Conservation (phyloP, 1,284 basidiomycete species). For the Afroboletus lepidellus region DNA sequence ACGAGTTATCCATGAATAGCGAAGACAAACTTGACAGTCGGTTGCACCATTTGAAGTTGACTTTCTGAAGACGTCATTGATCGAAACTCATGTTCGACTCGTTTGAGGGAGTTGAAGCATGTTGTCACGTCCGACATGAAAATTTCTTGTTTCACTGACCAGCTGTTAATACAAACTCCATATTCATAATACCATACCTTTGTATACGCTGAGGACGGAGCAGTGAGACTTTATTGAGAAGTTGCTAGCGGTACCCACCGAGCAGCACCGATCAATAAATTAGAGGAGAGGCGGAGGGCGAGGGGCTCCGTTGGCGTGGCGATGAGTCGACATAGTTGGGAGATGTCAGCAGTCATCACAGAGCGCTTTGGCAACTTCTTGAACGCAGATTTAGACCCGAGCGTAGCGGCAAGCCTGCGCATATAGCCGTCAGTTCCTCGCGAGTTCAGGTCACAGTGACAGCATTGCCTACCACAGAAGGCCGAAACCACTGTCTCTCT, state of each 20-base stretch:
- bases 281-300: constrained; percentile 80
- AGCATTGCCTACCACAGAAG: constrained; percentile 59
- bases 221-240: constrained; percentile 24
- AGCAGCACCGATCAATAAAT: constrained; percentile 82
- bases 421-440: constrained; percentile 12
- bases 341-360: constrained; percentile 77
- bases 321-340: constrained; percentile 76
- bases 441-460: background rate
- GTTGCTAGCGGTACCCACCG: constrained; percentile 51
- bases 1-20: background rate
- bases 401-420: constrained; percentile 81
- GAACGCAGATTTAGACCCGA: constrained; percentile 82
- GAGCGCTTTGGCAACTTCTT: constrained; percentile 78
- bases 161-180: background rate
- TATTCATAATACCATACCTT: constrained; percentile 44
- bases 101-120: constrained; percentile 74
- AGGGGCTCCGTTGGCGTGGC: constrained; percentile 80
- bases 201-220: constrained; percentile 57
- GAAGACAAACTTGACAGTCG: constrained; percentile 53
- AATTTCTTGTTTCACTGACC: constrained; percentile 79
- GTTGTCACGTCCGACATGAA: constrained; percentile 75
- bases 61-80: constrained; percentile 41
- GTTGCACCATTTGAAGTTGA: constrained; percentile 68
- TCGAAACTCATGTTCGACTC: constrained; percentile 64
- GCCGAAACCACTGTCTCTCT: constrained; percentile 77